These are phyloP conservation scores for Firmiana major DNA, from an alignment of 345 rosid species.

Conservation along the genomic window DNA sequence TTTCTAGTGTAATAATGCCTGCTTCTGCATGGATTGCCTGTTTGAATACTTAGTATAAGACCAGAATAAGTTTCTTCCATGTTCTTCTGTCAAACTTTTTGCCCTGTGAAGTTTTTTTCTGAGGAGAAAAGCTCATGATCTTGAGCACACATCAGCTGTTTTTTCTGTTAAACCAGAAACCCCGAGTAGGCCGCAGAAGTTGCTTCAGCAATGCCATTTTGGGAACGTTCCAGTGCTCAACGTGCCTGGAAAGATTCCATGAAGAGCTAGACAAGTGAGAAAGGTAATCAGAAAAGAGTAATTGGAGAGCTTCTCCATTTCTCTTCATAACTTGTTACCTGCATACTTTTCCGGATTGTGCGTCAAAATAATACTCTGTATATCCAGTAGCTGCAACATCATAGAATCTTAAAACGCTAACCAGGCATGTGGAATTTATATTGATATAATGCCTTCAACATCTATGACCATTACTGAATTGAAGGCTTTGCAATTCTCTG, in stretches of 20 bases:
- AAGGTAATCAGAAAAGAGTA: neutral
- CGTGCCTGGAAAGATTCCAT: constrained; percentile 47
- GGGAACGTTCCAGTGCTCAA: constrained; percentile 64
- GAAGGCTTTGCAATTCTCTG: neutral
- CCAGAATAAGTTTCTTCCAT: neutral
- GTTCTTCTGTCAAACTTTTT: neutral
- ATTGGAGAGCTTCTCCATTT: neutral
- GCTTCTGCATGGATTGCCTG: neutral
- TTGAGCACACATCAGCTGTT: neutral
- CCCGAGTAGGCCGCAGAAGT: constrained; percentile 31
- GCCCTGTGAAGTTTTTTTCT: neutral
- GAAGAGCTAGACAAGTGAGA: neutral
- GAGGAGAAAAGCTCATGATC: neutral
- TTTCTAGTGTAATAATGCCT: neutral
- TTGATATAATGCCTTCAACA: neutral
- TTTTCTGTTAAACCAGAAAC: neutral
- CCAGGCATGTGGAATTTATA: neutral
- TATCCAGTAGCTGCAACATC: constrained; percentile 73
- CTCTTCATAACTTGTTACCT: constrained; percentile 37
- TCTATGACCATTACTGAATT: too few species aligned
- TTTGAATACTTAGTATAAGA: neutral
- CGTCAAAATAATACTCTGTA: constrained; percentile 77
- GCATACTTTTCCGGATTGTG: constrained; percentile 69
- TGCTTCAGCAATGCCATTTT: constrained; percentile 14
- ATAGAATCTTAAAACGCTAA: neutral